These are phyloP conservation scores for Myotisia sp. DNA, from an alignment of 2,329 filamentous ascomycete species.

Conservation along the genomic window DNA sequence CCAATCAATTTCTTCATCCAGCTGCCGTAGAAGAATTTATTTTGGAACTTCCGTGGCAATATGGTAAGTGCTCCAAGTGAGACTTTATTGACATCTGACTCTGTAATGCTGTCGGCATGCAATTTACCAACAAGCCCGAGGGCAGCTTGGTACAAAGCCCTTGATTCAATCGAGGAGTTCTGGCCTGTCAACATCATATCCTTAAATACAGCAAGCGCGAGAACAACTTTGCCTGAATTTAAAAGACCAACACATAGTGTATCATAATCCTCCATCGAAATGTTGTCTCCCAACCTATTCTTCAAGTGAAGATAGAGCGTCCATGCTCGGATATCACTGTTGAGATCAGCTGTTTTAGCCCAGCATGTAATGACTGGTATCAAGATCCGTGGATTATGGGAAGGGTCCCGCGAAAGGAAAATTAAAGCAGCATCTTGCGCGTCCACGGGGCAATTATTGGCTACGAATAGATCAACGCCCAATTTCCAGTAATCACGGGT, in stretches of 20 bases:
- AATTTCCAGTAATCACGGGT: constrained; percentile 32
- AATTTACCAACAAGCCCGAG: constrained; percentile 28
- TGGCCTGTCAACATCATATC: constrained; percentile 67
- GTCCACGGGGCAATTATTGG: constrained; percentile 32
- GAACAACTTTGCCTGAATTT: constrained; percentile 47
- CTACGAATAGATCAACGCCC: constrained; percentile 38
- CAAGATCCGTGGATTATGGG: constrained; percentile 26
- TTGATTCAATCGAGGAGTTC: constrained; percentile 31
- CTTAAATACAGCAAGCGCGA: constrained; percentile 63
- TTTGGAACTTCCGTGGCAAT: constrained; percentile 42
- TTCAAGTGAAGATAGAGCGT: constrained; percentile 51
- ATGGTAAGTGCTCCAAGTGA: constrained; percentile 37
- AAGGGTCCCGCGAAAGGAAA: constrained; percentile 23
- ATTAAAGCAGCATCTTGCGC: constrained; percentile 37
- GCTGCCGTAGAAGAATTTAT: constrained; percentile 73
- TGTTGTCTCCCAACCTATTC: constrained; percentile 42
- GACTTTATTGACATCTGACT: constrained; percentile 33
- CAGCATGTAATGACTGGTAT: constrained; percentile 58
- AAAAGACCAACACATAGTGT: constrained; percentile 57
- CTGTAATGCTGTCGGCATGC: constrained; percentile 28
- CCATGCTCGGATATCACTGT: constrained; percentile 49
- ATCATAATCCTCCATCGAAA: constrained; percentile 65
- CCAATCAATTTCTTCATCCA: constrained; percentile 78
- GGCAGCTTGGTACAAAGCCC: constrained; percentile 30
- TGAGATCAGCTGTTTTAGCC: constrained; percentile 38